Evolutionary conservation across 2,329 filamentous ascomycete genomes (phyloP), one percentile per base, ranked within the genome.

Genomic region (Meredithiella fracta): DNA sequence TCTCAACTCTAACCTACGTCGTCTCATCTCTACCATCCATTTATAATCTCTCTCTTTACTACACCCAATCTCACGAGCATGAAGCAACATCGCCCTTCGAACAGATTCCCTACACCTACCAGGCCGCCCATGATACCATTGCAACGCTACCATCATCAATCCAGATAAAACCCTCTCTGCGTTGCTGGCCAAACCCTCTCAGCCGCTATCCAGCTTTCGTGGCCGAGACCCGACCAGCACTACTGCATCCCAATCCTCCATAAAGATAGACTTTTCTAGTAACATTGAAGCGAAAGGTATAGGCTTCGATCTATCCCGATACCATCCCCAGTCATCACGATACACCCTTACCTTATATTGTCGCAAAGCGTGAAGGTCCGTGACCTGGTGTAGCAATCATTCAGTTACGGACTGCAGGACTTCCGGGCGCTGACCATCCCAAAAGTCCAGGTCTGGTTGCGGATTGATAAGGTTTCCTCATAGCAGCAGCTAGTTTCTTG

Each of bases 361-460:
- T 49, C 44, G 44, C 44, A 49, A 49, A 49, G 44, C 44, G 8
- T 22, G 44, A 49, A n/a, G 44, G 23, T 26, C 44, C 44, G 44
- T 49, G 44, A 26, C 2, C 44, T 9, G 25, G 2, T 7, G 23
- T 49, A 26, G 23, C 44, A 49, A 26, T 49, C 23, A 49, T 49
- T 49, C 44, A 49, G 44, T 17, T 49, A 49, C 44, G 44, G 23
- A 9, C 22, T 25, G 22, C 44, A 49, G 44, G 22, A n/a, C n/a
- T n/a, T n/a, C n/a, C n/a, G n/a, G n/a, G n/a, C n/a, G n/a, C n/a
- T n/a, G n/a, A n/a, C n/a, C n/a, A n/a, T n/a, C n/a, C n/a, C 38
- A n/a, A 42, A 7, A 34, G 11, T 34, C 5, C 11, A 5, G 29
- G 29, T 34, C 11, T 34, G 29, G n/a, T n/a, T n/a, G n/a, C n/a